Conservation (phyloP, 768 basidiomycete genomes). For the Mycena filopes region DNA sequence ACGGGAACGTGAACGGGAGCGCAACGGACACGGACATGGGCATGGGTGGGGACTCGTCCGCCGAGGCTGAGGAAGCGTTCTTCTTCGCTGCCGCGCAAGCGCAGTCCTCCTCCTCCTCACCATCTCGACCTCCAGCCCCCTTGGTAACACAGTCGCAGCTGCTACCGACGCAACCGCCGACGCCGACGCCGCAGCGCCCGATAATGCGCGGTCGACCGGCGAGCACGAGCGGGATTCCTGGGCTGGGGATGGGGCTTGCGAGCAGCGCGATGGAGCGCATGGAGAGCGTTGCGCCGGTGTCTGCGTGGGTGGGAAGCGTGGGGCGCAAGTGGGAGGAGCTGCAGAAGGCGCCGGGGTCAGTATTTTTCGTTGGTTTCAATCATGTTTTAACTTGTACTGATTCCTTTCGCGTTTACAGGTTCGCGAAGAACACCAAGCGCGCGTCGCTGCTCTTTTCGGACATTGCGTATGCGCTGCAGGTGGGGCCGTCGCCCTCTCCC, state of each 20-base stretch:
- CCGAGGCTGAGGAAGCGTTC: constrained; percentile 30
- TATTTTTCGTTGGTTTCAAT: constrained; percentile 25
- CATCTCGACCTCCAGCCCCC: too few relatives aligned
- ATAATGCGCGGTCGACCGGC: constrained; percentile 19
- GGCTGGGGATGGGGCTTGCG: too few relatives aligned
- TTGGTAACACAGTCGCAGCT: too few relatives aligned
- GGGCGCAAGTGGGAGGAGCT: constrained; percentile 72
- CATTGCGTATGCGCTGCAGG: constrained; percentile 52
- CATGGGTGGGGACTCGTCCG: constrained; percentile 23
- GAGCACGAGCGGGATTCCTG: constrained; percentile 20
- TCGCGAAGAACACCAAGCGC: constrained; percentile 74
- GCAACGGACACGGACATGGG: background rate
- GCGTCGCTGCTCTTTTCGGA: constrained; percentile 74
- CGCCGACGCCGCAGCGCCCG: constrained; percentile 1
- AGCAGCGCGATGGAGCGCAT: constrained; percentile 44
- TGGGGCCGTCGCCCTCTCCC: constrained; percentile 54
- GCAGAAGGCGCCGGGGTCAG: constrained; percentile 64
- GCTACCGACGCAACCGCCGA: too few relatives aligned
- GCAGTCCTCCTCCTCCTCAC: background rate
- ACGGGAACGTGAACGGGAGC: too few relatives aligned
- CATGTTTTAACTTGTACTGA: constrained; percentile 11
- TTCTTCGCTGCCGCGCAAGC: constrained; percentile 25
- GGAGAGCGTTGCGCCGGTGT: constrained; percentile 41
- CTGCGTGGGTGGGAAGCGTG: constrained; percentile 67
- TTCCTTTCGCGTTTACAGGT: constrained; percentile 50